Evolutionary conservation across 176 grass and related monocot genomes (phyloP).

Genomic region (Ensete glaucum): DNA sequence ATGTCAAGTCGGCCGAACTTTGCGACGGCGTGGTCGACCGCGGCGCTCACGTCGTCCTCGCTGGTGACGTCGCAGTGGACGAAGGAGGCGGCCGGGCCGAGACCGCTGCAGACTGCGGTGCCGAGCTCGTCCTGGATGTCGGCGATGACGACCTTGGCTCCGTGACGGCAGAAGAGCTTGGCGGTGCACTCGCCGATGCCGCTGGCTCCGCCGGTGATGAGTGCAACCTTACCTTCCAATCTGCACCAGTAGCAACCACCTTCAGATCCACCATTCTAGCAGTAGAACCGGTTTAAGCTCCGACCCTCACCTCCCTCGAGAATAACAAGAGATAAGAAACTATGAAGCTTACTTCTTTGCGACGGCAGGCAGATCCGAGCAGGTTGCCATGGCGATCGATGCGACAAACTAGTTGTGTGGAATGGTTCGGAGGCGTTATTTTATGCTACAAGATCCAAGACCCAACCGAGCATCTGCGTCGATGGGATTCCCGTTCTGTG

Average conservation of each 20-base stretch:
- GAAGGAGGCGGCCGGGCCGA: conserved; percentile 18
- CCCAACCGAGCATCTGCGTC: too few relatives aligned
- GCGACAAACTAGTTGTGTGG: too few relatives aligned
- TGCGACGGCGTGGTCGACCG: conserved; percentile 16
- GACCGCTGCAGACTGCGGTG: not conserved
- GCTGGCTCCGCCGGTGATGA: conserved; percentile 29
- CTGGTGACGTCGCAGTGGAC: conserved; percentile 30
- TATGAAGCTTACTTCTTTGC: conserved; percentile 12
- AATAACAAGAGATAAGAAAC: not conserved
- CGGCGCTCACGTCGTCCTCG: conserved; percentile 19
- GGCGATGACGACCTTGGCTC: conserved; percentile 31
- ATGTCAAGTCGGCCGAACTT: conserved; percentile 35
- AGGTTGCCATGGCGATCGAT: conserved; percentile 3
- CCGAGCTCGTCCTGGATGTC: conserved; percentile 31
- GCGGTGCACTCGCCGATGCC: conserved; percentile 30
- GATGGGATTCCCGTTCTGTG: too few relatives aligned
- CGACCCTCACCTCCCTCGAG: not conserved
- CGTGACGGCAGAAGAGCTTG: conserved; percentile 23
- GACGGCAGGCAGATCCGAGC: conserved; percentile 1
- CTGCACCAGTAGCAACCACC: not conserved
- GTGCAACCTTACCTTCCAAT: conserved; percentile 25
- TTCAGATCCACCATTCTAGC: not conserved
- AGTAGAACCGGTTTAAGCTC: not conserved
- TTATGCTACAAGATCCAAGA: too few relatives aligned
- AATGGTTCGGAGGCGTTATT: too few relatives aligned